phyloP scores from a whole-genome alignment of 129 eudicot species.

The Lactuca saligna region DNA sequence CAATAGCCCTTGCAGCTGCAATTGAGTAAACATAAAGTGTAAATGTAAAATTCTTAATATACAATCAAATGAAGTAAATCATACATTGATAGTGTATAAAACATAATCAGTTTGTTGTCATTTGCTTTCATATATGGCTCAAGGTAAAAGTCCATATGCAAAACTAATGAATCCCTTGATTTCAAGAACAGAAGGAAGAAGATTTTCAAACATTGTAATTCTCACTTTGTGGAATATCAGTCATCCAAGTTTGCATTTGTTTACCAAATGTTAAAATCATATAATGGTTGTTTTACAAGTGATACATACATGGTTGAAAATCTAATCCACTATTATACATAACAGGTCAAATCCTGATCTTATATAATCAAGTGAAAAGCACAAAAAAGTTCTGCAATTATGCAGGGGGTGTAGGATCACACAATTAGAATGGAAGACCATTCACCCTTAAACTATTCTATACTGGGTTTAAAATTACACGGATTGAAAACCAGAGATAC shows the following conservation, averaged over 20 bases:
- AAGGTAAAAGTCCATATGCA: not conserved
- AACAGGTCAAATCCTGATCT: not conserved
- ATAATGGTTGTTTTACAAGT: not conserved
- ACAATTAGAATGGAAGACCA: not conserved
- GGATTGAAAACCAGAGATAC: not conserved
- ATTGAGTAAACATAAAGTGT: not conserved
- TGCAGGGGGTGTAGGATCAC: too few relatives aligned
- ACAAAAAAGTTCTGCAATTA: too few relatives aligned
- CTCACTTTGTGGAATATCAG: not conserved
- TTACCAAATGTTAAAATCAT: not conserved
- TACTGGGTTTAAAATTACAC: not conserved
- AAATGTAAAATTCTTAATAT: not conserved
- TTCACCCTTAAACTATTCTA: not conserved
- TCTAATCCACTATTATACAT: not conserved
- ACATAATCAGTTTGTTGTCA: not conserved
- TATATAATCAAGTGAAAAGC: too few relatives aligned
- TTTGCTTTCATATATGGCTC: not conserved
- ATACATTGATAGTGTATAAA: not conserved
- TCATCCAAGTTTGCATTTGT: not conserved
- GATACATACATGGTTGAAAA: not conserved
- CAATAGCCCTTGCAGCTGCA: conserved; percentile 59
- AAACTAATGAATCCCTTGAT: not conserved
- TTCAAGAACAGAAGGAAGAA: not conserved
- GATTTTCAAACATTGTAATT: too few relatives aligned
- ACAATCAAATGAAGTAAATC: not conserved